These are phyloP conservation scores for Bryopsis sp. DNA, from an alignment of 139 green algal genomes.

Conservation along the genomic window DNA sequence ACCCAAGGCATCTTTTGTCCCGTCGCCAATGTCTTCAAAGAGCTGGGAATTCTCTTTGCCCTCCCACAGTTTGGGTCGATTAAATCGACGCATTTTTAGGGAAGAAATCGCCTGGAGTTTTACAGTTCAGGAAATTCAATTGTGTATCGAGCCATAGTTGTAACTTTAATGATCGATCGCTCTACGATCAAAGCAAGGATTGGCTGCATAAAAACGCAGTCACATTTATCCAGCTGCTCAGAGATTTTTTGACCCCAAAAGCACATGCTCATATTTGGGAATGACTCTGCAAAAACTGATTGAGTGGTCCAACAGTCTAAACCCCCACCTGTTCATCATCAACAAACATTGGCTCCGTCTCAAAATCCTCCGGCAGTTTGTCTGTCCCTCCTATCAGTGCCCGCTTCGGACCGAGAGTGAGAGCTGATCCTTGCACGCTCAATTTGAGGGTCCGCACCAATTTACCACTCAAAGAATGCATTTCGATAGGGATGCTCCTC, in stretches of 20 bases:
- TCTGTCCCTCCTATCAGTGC: conserved; percentile 31
- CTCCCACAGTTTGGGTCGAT: conserved; percentile 31
- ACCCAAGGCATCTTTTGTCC: conserved; percentile 21
- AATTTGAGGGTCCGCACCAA: not conserved
- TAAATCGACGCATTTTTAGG: conserved; percentile 14
- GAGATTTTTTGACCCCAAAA: no score
- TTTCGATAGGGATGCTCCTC: not conserved
- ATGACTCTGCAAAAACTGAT: no score
- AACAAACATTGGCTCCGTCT: conserved; percentile 21
- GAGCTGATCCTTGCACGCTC: not conserved
- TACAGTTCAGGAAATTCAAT: no score
- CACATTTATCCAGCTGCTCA: no score
- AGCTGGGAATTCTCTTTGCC: conserved; percentile 21
- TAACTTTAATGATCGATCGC: no score
- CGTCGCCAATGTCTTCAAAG: conserved; percentile 13
- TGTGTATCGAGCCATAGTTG: no score
- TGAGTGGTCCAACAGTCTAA: no score
- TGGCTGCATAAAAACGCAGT: no score
- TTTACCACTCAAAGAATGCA: not conserved
- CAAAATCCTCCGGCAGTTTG: conserved; percentile 39
- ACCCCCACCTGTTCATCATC: conserved; percentile 32
- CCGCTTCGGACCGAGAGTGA: conserved; percentile 21
- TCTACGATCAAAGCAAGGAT: no score
- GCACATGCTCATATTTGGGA: no score
- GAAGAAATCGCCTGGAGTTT: conserved; percentile 26